Evolutionary conservation across 345 rosid genomes (phyloP), one percentile per base, ranked within the genome.

Genomic region (Salix udensis): DNA sequence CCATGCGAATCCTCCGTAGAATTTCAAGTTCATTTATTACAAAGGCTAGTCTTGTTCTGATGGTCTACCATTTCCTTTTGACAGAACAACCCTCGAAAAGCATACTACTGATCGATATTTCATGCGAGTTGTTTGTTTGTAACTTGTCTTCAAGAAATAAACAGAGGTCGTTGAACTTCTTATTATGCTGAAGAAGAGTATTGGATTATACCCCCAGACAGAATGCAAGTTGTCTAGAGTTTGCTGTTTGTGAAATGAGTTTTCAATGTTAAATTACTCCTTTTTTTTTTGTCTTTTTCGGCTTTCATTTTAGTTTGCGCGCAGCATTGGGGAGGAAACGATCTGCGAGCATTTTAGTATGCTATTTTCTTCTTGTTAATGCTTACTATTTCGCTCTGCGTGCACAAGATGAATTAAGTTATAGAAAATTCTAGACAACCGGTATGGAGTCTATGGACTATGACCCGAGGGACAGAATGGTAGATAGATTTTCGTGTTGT

Each of bases 61-160:
- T 61, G 39, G 18, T 74, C 42, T 67, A 11, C 74, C 39, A 28
- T 28, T 60, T 67, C 48, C 67, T 24, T 18, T 65, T n/a, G 61
- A 52, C 91, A 91, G 96, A 83, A 83, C 82, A 91, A 91, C 78
- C 96, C 96, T 31, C 86, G 96, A 24, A 91, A 91, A 71, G 85
- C 89, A 11, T 91, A 91, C 81, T 91, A 89, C 80, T 91, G 85
- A 88, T 52, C 48, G 64, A 42, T 14, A 6, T 21, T 8, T 52
- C 26, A 31, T 9, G 10, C 36, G 30, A 19, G 70, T 65, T 3
- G 40, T 40, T 14, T n/a, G 48, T 58, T 37, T 74, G 26, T 55
- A 21, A 12, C 8, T 23, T 55, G 46, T 40, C 42, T 40, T 72
- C 16, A 62, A 68, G 70, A 78, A 78, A 66, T 30, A 30, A 66